These are phyloP conservation scores for Solanum phureja DNA, from an alignment of 257 asterid genomes.

Conservation along the genomic window DNA sequence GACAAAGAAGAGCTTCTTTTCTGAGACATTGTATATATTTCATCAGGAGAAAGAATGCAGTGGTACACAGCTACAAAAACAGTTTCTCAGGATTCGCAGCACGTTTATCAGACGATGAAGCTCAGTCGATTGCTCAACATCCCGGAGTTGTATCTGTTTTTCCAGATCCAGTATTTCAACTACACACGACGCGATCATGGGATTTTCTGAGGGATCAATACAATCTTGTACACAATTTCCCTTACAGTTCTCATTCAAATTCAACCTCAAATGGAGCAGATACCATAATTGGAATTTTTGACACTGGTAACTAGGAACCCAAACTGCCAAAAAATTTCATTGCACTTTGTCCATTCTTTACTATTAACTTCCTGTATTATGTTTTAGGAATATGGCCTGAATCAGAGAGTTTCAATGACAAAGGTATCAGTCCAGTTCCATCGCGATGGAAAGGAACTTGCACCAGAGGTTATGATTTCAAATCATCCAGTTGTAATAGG, in stretches of 20 bases:
- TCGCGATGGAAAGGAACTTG: slow-evolving; percentile 67
- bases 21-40: neutral
- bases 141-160: slow-evolving; percentile 85
- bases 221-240: neutral
- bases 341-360: neutral
- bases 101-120: slow-evolving; percentile 51
- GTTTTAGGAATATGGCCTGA: slow-evolving; percentile 86
- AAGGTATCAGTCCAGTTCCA: slow-evolving; percentile 47
- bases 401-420: slow-evolving; percentile 54
- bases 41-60: slow-evolving; percentile 42
- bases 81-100: slow-evolving; percentile 78
- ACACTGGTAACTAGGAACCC: neutral
- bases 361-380: neutral
- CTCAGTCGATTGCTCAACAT: slow-evolving; percentile 24
- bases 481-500: slow-evolving; percentile 51
- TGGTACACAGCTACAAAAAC: slow-evolving; percentile 44
- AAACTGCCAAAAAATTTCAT: neutral
- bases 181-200: slow-evolving; percentile 27
- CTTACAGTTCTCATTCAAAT: neutral
- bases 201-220: neutral
- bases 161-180: slow-evolving; percentile 57
- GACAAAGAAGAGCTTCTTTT: neutral
- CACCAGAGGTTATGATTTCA: slow-evolving; percentile 47
- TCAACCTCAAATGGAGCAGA: neutral
- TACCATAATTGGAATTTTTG: neutral